Evolutionary conservation across 495 filamentous ascomycete species (phyloP).

Genomic region (Xylaria nigripes): DNA sequence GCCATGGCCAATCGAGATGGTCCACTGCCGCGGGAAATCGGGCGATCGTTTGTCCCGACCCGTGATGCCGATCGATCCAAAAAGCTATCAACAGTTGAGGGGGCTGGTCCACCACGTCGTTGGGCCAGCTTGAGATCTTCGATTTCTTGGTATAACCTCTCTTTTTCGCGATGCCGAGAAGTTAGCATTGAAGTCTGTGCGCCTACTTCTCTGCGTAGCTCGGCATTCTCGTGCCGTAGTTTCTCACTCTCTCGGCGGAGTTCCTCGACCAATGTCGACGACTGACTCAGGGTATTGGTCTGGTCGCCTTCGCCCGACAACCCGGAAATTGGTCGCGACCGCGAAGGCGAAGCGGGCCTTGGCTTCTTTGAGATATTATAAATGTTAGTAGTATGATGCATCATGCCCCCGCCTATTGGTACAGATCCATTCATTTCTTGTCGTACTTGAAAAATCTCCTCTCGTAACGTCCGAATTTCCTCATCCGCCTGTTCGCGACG

Average conservation of each 20-base stretch:
- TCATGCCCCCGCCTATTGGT: constrained; percentile 21
- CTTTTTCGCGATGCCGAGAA: constrained; percentile 88
- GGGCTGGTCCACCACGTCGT: constrained; percentile 51
- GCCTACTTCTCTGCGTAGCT: constrained; percentile 82
- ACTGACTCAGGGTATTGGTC: constrained; percentile 46
- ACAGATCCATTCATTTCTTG: constrained; percentile 45
- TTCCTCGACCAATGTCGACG: constrained; percentile 61
- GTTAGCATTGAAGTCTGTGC: constrained; percentile 98
- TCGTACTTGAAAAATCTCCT: constrained; percentile 70
- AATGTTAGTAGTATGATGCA: constrained; percentile 51
- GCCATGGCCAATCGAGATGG: constrained; percentile 53
- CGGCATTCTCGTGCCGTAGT: constrained; percentile 84
- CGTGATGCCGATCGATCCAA: constrained; percentile 88
- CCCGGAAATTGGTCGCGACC: constrained; percentile 57
- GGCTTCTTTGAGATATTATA: constrained; percentile 55
- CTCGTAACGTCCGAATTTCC: constrained; percentile 74
- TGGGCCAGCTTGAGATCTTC: constrained; percentile 88
- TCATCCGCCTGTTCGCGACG: constrained; percentile 85
- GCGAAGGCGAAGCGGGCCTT: constrained; percentile 48
- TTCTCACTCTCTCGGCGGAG: constrained; percentile 59
- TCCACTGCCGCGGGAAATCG: constrained; percentile 64
- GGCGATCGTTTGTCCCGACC: constrained; percentile 54
- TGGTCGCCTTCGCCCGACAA: constrained; percentile 48
- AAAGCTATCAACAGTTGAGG: constrained; percentile 77
- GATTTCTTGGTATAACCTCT: constrained; percentile 91